Base-by-base conservation (phyloP, 2,329 filamentous ascomycete species). In the Nigrospora oryzae region DNA sequence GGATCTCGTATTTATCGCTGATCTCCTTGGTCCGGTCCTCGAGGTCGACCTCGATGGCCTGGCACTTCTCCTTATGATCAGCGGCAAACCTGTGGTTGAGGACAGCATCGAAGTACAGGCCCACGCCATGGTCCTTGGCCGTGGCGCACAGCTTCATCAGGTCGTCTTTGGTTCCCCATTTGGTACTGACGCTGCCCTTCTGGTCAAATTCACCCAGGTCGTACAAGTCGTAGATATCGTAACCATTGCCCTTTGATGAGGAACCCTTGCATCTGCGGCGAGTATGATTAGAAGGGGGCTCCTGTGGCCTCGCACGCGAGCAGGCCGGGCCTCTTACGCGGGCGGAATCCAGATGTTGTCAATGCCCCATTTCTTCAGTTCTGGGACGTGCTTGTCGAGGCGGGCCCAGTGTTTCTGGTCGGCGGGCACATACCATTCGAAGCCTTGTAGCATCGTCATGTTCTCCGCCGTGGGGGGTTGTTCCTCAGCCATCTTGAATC, bases 191-290 rank as follows among this genome's bases (percentile, higher is more conserved):
- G 0, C 67, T 58, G 16, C 79, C 80, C 57, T 86, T 86, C 55
- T 86, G 82, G 36, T 86, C 75, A 53, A 86, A 88, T 56, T 88
- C 84, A 23, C 84, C 84, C 3, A 84, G 62, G 48, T 84, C 81
- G 53, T 80, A 84, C 11, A 87, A 62, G 56, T 88, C 84, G 55
- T 86, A 87, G 50, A 79, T 69, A 56, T 83, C 80, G 51, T 84
- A 84, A 5, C 84, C 84, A 54, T 85, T 86, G n/a, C 80, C 77
- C 28, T 71, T 62, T 0, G 73, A 70, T 31, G 71, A 76, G 1
- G 50, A 51, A 31, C 76, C 82, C 64, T 87, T 88, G 62, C 82
- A 86, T 45, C 46, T 49, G 23, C 30, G 16, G 8, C 23, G 17
- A 87, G 10, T 4, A 6, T 28, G 2, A 28, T 28, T 7, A 28